Evolutionary conservation across 129 eudicot genomes (phyloP).

Genomic region (Scalesia atractyloides): DNA sequence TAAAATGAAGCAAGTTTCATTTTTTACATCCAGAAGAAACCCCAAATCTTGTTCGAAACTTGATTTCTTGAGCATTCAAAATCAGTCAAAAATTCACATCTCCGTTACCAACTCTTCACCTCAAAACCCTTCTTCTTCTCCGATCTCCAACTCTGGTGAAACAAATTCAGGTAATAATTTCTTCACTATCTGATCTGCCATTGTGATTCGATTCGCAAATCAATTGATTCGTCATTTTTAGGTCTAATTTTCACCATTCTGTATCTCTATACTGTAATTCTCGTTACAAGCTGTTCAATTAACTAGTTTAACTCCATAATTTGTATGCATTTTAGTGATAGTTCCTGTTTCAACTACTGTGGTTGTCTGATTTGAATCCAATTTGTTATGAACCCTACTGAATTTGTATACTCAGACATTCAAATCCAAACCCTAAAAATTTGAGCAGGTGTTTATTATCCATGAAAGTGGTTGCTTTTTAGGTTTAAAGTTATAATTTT

Average conservation of each 20-base stretch:
- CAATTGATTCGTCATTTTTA: conserved; percentile 8
- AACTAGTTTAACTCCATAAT: conserved; percentile 1
- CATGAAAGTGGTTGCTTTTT: background rate
- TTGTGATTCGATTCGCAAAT: conserved; percentile 6
- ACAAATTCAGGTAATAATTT: conserved; percentile 22
- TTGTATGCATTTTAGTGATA: conserved; percentile 16
- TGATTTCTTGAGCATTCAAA: conserved; percentile 32
- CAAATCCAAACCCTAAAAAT: background rate
- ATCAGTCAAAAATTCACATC: conserved; percentile 37
- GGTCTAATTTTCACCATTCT: conserved; percentile 18
- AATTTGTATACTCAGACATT: background rate
- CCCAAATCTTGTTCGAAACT: conserved; percentile 31
- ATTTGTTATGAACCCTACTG: background rate
- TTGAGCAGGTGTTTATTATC: background rate
- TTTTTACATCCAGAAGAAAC: conserved; percentile 2
- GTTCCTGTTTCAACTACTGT: background rate
- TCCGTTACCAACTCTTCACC: conserved; percentile 10
- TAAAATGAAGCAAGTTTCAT: background rate
- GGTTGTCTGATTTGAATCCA: background rate
- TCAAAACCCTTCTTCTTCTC: conserved; percentile 30
- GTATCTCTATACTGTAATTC: conserved; percentile 1
- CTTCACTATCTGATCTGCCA: conserved; percentile 7
- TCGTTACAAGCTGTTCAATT: background rate
- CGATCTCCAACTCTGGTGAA: conserved; percentile 15
- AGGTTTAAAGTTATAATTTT: background rate